These are phyloP conservation scores for Thermomucor indicae-seudaticae DNA, from an alignment of 371 early-diverging fungal genomes.

Conservation along the genomic window DNA sequence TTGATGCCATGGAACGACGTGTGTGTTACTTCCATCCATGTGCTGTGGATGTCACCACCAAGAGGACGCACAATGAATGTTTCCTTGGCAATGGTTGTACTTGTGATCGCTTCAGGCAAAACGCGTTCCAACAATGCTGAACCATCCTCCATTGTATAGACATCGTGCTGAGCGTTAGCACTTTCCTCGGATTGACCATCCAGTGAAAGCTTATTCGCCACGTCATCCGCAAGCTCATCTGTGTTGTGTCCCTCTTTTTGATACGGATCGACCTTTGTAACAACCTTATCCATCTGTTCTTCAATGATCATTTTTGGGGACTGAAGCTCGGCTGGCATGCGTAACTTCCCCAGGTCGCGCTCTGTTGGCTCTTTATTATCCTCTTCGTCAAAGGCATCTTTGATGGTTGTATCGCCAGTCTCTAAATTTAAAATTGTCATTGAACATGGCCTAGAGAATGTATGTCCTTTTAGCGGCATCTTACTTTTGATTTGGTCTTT, in stretches of 20 bases:
- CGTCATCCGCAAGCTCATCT: conserved; percentile 2
- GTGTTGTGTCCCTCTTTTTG: background rate
- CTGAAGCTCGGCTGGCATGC: conserved; percentile 34
- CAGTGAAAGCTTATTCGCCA: conserved; percentile 2
- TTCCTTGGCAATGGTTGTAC: conserved; percentile 45
- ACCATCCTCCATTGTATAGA: conserved; percentile 36
- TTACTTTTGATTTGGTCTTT: conserved; percentile 9
- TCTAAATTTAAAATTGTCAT: background rate
- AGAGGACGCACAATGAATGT: conserved; percentile 46
- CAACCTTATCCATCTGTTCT: conserved; percentile 45
- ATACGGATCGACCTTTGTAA: conserved; percentile 32
- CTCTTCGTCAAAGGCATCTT: conserved; percentile 42
- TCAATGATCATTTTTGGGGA: conserved; percentile 51
- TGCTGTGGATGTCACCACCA: conserved; percentile 35
- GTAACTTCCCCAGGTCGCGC: background rate
- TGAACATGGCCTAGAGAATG: background rate
- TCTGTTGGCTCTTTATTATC: conserved; percentile 4
- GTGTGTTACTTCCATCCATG: conserved; percentile 44
- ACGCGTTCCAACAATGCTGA: conserved; percentile 34
- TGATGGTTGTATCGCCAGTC: conserved; percentile 14
- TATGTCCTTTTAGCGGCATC: background rate
- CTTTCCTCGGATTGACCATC: conserved; percentile 4
- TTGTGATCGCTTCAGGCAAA: conserved; percentile 42
- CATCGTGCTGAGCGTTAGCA: conserved; percentile 16
- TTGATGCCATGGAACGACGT: conserved; percentile 16